Base-by-base conservation (phyloP, 179 eudicot genomes). In the Vitellaria paradoxa region DNA sequence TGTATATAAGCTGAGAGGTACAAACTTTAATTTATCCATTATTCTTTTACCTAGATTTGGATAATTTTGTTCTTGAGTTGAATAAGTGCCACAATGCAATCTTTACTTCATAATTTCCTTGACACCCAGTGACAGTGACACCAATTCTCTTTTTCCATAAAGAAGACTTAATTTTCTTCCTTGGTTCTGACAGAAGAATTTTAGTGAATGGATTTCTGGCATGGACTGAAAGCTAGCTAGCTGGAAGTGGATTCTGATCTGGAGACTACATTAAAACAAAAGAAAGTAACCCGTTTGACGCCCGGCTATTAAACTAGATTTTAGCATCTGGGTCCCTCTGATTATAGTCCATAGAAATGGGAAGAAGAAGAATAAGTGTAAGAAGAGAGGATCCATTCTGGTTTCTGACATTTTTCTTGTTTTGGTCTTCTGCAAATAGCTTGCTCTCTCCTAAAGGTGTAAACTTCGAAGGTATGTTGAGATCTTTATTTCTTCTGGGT, bases 61-160 rank as follows among this genome's bases (percentile, higher is more conserved):
- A 42, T 49, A 37, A 63, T 18, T 70, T 74, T 80, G 3, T 7
- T 68, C 46, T 45, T 45, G 47, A 68, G 37, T 30, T 30, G 37
- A 30, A 30, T 1, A 30, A 30, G 45, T 67, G 47, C 17, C 61
- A 62, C 66, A 52, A 57, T 64, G 71, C 76, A 76, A 71, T 61
- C 74, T 71, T 72, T 84, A 70, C 76, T 76, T 82, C 72, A 37
- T 40, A 77, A 62, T 59, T 37, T 46, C 70, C 78, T 84, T 82
- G 37, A 30, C 84, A 30, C 84, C 81, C 69, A 60, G 81, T 77
- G 84, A 72, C 80, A 85, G 84, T 85, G 84, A 78, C 80, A 85
- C 85, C 80, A 46, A 57, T 78, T 67, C 78, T 50, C 88, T 82
- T 85, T 85, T 56, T 55, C 37, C 79, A 73, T 15, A 61, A 79